These are phyloP conservation scores for Hemerocallis citrina DNA, from an alignment of 106 monocot species.

Conservation along the genomic window DNA sequence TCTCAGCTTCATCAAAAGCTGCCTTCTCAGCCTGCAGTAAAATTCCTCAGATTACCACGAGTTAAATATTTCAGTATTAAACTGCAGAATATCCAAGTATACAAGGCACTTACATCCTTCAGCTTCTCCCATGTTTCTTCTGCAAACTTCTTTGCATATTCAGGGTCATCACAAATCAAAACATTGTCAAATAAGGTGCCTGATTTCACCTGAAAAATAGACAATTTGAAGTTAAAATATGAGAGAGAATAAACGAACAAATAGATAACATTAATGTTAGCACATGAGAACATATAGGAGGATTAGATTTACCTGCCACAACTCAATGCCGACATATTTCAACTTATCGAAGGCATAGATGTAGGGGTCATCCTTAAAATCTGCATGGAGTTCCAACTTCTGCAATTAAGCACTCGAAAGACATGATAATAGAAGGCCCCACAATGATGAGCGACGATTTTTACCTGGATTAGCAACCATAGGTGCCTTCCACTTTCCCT, in stretches of 20 bases:
- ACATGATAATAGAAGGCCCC: neutral
- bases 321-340: constrained; percentile 59
- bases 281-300: neutral
- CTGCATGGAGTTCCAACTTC: constrained; percentile 13
- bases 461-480: constrained; percentile 72
- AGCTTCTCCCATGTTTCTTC: constrained; percentile 64
- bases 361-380: constrained; percentile 60
- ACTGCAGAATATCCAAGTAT: neutral
- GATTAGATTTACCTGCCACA: constrained; percentile 37
- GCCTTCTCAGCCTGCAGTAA: constrained; percentile 48
- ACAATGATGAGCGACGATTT: neutral
- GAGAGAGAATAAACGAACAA: neutral
- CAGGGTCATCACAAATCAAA: constrained; percentile 72
- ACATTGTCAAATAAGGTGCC: constrained; percentile 79
- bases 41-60: neutral
- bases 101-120: constrained; percentile 34
- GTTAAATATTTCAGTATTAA: neutral
- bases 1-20: constrained; percentile 49
- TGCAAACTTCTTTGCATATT: constrained; percentile 78
- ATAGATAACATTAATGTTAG: neutral
- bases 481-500: constrained; percentile 80
- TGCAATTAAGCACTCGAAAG: neutral
- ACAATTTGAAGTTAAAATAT: neutral
- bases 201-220: constrained; percentile 48
- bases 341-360: constrained; percentile 54